Conservation (phyloP, 2,329 filamentous ascomycete genomes). For the Alternaria arborescens region DNA sequence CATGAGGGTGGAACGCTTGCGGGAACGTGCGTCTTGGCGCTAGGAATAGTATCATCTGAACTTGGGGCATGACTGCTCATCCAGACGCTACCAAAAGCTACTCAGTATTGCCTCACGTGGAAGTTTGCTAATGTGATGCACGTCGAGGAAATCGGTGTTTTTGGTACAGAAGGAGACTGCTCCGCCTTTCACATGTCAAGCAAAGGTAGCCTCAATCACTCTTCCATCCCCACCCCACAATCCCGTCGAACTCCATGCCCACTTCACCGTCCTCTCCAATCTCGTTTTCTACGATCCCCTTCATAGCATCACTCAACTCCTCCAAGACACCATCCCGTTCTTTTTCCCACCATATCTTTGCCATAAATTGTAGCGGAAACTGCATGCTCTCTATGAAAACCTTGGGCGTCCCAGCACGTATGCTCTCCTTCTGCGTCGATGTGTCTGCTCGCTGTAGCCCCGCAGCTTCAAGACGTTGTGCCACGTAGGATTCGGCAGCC, state of each 20-base stretch:
- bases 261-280: constrained; percentile 21
- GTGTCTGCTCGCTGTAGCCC: constrained; percentile 29
- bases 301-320: constrained; percentile 16
- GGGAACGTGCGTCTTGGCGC: constrained; percentile 20
- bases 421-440: constrained; percentile 10
- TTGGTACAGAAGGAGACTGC: not conserved
- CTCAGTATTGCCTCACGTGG: not conserved
- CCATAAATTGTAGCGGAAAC: constrained; percentile 28
- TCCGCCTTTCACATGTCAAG: not conserved
- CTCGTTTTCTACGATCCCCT: constrained; percentile 4
- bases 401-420: constrained; percentile 23
- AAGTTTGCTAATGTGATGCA: not conserved
- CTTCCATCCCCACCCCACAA: constrained; percentile 29
- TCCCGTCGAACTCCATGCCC: constrained; percentile 24
- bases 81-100: not conserved
- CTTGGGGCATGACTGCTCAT: constrained; percentile 15
- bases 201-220: constrained; percentile 2
- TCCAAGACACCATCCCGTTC: constrained; percentile 21
- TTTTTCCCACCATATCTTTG: constrained; percentile 25
- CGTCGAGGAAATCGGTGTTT: too few species aligned
- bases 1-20: constrained; percentile 13
- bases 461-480: constrained; percentile 19
- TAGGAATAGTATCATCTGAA: constrained; percentile 22
- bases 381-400: constrained; percentile 26
- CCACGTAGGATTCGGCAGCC: constrained; percentile 19